phyloP scores from a whole-genome alignment of 2,329 filamentous ascomycete species.

The Aspergillus vadensis region DNA sequence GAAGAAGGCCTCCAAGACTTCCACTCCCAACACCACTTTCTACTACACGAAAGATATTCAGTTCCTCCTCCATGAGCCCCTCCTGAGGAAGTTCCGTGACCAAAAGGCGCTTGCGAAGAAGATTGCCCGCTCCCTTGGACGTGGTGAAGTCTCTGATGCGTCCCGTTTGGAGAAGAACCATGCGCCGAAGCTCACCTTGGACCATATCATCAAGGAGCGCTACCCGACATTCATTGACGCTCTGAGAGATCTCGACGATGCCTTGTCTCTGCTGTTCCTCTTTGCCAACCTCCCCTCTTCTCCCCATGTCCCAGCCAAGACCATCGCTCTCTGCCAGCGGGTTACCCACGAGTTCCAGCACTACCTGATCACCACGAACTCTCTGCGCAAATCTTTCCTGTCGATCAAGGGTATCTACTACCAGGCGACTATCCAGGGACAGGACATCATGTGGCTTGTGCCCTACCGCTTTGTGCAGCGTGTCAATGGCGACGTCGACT shows the following conservation, averaged over 20 bases:
- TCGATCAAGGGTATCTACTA: slow-evolving; percentile 99
- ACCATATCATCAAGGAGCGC: slow-evolving; percentile 96
- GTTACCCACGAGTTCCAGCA: slow-evolving; percentile 96
- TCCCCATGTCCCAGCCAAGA: slow-evolving; percentile 86
- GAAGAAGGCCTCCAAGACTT: slow-evolving; percentile 93
- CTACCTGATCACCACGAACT: slow-evolving; percentile 90
- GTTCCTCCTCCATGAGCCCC: slow-evolving; percentile 94
- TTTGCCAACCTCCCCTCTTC: slow-evolving; percentile 96
- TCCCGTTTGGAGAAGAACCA: slow-evolving; percentile 87
- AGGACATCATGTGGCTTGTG: slow-evolving; percentile 95
- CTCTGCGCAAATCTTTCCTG: slow-evolving; percentile 91
- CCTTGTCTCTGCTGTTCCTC: slow-evolving; percentile 92
- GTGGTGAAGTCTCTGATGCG: slow-evolving; percentile 88
- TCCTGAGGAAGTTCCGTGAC: slow-evolving; percentile 92
- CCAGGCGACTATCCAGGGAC: slow-evolving; percentile 93
- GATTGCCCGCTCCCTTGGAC: slow-evolving; percentile 86
- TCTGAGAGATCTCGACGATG: slow-evolving; percentile 91
- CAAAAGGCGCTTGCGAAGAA: slow-evolving; percentile 98
- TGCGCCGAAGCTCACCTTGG: slow-evolving; percentile 84
- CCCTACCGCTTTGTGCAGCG: slow-evolving; percentile 98
- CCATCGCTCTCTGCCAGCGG: slow-evolving; percentile 91
- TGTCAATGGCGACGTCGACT: slow-evolving; percentile 91
- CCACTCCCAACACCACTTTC: slow-evolving; percentile 90
- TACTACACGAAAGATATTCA: slow-evolving; percentile 94
- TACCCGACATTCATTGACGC: slow-evolving; percentile 97